Conservation (phyloP, 108 stramenopile genomes). For the Nannochloropsis oceanica region DNA sequence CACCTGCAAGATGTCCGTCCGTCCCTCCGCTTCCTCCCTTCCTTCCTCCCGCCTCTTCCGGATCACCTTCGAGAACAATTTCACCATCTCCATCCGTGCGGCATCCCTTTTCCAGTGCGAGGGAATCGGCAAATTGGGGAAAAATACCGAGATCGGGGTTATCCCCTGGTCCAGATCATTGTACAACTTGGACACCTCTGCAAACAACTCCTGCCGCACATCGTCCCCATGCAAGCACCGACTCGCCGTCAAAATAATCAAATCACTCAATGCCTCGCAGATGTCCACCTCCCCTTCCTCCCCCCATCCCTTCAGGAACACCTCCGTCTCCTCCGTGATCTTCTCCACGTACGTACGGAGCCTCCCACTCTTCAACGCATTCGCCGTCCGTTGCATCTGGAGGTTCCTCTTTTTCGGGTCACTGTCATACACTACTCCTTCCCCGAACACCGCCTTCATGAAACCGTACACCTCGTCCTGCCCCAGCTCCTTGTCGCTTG, state of each 20-base stretch:
- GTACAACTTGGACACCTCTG: conserved; percentile 76
- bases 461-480: conserved; percentile 89
- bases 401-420: conserved; percentile 76
- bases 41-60: conserved; percentile 60
- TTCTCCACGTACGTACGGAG: conserved; percentile 87
- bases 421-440: conserved; percentile 76
- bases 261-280: conserved; percentile 63
- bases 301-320: conserved; percentile 56
- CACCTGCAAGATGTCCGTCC: conserved; percentile 82
- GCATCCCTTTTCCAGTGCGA: conserved; percentile 56
- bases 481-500: conserved; percentile 67
- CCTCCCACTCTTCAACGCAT: conserved; percentile 65
- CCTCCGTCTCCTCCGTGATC: conserved; percentile 73
- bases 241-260: conserved; percentile 91
- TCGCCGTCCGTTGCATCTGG: conserved; percentile 90
- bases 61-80: conserved; percentile 80
- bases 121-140: conserved; percentile 78
- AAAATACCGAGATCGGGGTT: conserved; percentile 91
- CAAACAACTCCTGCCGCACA: conserved; percentile 86
- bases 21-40: conserved; percentile 44
- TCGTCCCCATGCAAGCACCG: conserved; percentile 95
- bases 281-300: conserved; percentile 67
- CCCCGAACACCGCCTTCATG: conserved; percentile 95
- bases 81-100: conserved; percentile 68
- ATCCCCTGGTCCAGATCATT: conserved; percentile 93